These are phyloP conservation scores for Metarhizium anisopliae DNA, from an alignment of 2,329 filamentous ascomycete genomes.

Conservation along the genomic window DNA sequence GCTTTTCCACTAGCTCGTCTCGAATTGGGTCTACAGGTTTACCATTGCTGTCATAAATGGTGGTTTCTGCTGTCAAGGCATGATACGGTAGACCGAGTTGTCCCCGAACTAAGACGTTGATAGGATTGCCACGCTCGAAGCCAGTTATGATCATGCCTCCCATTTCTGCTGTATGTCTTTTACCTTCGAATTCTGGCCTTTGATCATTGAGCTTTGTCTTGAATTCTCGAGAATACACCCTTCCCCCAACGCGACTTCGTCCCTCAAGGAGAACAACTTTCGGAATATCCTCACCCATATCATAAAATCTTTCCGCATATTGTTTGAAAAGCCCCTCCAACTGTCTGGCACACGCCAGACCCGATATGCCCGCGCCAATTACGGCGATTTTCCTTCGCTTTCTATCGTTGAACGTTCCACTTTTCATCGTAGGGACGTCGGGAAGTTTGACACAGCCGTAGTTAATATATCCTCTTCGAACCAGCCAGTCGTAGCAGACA, in stretches of 20 bases:
- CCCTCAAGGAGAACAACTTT: constrained; percentile 79
- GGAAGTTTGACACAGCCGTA: constrained; percentile 75
- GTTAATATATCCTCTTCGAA: constrained; percentile 90
- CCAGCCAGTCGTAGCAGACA: constrained; percentile 86
- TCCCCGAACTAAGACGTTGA: constrained; percentile 83
- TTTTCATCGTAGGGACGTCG: constrained; percentile 32
- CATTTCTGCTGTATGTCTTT: constrained; percentile 81
- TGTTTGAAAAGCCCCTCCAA: constrained; percentile 79
- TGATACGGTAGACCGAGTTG: constrained; percentile 86
- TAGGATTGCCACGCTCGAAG: constrained; percentile 88
- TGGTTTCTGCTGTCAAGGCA: constrained; percentile 67
- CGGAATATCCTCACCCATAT: constrained; percentile 59
- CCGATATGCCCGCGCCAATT: constrained; percentile 90
- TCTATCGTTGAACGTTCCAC: constrained; percentile 23
- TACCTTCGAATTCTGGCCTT: constrained; percentile 45
- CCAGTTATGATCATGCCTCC: constrained; percentile 97
- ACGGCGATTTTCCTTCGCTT: constrained; percentile 70
- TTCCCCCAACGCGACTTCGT: constrained; percentile 75
- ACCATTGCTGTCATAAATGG: constrained; percentile 80
- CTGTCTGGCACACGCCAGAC: constrained; percentile 84
- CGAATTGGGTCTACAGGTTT: constrained; percentile 66
- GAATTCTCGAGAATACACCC: constrained; percentile 77
- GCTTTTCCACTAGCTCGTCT: constrained; percentile 76
- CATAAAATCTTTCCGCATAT: constrained; percentile 58
- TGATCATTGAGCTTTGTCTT: constrained; percentile 46